These are phyloP conservation scores for Westerdykella aurantiaca DNA, from an alignment of 2,329 filamentous ascomycete species.

Conservation along the genomic window DNA sequence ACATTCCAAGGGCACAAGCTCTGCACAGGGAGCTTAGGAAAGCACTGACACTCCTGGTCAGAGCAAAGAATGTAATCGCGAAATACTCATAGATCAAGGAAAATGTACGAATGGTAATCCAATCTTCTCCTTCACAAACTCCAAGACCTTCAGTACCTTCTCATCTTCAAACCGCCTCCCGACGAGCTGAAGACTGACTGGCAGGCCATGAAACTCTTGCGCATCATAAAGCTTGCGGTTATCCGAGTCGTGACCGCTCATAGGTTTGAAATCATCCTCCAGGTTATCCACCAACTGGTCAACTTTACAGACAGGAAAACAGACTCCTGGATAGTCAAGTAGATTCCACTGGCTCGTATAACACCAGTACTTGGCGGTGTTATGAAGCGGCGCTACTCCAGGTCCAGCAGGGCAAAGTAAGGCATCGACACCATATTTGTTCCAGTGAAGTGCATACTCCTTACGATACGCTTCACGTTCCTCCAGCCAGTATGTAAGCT, in stretches of 20 bases:
- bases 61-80: too few relatives aligned
- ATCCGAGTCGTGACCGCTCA: constrained; percentile 45
- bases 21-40: too few relatives aligned
- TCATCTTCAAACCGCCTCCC: constrained; percentile 52
- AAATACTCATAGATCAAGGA: background rate
- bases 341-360: constrained; percentile 66
- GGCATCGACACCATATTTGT: constrained; percentile 48
- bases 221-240: constrained; percentile 46
- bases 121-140: constrained; percentile 29
- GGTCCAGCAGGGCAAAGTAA: constrained; percentile 57
- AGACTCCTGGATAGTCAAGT: constrained; percentile 58
- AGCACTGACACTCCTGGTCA: too few relatives aligned
- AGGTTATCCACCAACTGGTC: constrained; percentile 39
- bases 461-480: constrained; percentile 42
- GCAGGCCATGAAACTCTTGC: constrained; percentile 45
- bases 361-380: constrained; percentile 54
- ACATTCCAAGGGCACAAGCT: too few relatives aligned
- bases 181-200: constrained; percentile 51
- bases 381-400: constrained; percentile 49
- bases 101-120: constrained; percentile 21
- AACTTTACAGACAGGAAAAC: constrained; percentile 51
- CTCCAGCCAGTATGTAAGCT: constrained; percentile 40
- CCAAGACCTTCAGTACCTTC: constrained; percentile 42
- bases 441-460: constrained; percentile 44
- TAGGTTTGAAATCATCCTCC: constrained; percentile 26